Conservation (phyloP, 495 filamentous ascomycete genomes). For the Podospora anserina region DNA sequence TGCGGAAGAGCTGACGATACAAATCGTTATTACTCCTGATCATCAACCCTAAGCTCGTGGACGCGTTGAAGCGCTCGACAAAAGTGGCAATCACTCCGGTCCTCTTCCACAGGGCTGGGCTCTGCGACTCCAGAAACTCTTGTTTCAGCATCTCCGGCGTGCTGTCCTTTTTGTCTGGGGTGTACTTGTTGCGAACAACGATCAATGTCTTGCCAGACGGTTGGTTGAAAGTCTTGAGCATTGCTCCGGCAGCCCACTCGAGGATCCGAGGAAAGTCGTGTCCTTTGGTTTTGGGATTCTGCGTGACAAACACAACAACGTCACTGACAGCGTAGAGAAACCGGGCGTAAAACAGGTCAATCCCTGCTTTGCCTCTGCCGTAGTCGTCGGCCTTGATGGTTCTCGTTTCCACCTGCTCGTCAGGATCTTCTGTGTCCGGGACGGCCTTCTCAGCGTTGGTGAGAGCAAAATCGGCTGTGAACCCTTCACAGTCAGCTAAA, state of each 20-base stretch:
- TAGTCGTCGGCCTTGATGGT: slow-evolving; percentile 8
- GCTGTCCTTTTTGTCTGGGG: neutral
- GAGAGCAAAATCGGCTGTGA: slow-evolving; percentile 3
- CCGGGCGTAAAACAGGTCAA: slow-evolving; percentile 12
- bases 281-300: slow-evolving; percentile 6
- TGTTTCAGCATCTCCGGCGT: neutral
- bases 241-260: slow-evolving; percentile 10
- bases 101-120: slow-evolving; percentile 3
- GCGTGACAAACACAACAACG: slow-evolving; percentile 11
- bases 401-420: neutral
- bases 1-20: slow-evolving; percentile 5
- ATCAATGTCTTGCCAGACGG: slow-evolving; percentile 12
- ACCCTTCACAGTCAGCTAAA: slow-evolving; percentile 11
- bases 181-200: slow-evolving; percentile 7
- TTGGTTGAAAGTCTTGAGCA: slow-evolving; percentile 13
- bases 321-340: slow-evolving; percentile 12
- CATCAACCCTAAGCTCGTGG: neutral
- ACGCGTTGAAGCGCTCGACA: slow-evolving; percentile 2
- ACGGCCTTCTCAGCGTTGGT: neutral
- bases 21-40: slow-evolving; percentile 9
- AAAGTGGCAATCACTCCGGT: neutral
- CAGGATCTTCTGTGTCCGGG: neutral
- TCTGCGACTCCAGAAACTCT: neutral
- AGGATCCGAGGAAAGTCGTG: slow-evolving; percentile 12
- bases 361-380: slow-evolving; percentile 1